Base-by-base conservation (phyloP, 75 land plant species). In the Pinus tabuliformis region DNA sequence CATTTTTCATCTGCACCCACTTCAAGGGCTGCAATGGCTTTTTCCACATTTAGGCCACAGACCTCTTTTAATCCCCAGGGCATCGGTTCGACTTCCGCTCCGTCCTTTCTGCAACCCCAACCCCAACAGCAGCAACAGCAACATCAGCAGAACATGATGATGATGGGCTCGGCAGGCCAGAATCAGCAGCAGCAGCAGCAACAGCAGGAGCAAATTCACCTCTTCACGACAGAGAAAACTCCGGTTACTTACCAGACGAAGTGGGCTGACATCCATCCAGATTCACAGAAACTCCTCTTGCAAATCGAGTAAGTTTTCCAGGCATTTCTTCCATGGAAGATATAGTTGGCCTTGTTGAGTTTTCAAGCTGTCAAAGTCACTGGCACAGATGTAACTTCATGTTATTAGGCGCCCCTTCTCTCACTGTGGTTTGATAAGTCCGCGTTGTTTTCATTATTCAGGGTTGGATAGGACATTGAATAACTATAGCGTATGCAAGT, bases 261-360 rank as follows among this genome's bases (percentile, higher is more conserved):
- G 76, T 96, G 95, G 98, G 83, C 88, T 11, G 99, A 96, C 81
- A 90, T 96, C 56, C 98, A 95, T 60, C 91, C 98, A 9, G 99
- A 96, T 58, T 95, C 98, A 17, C 98, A 95, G 86, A 92, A 92
- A 30, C 22, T 90, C 28, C 86, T 96, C 3, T 85, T 89, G 20
- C 85, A 87, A 56, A 87, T 96, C 72, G 99, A 96, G 99, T 96
- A 78, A 58, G 87, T 72, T 52, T 63, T 28, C 56, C 12, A 11
- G 54, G 11, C 54, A 49, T 49, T 49, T 49, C 54, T 49, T 49
- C 54, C 54, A 9, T 15, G 26, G 26, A 26, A 22, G 65, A 62
- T 62, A 62, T 21, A 62, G 8, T 49, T 49, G 54, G 54, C 12
- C 54, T 20, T 21, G 61, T 56, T 58, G 72, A 17, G 13, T 75